These are phyloP conservation scores for Starmerella etchellsii DNA, from an alignment of 805 yeast genomes.

Conservation along the genomic window DNA sequence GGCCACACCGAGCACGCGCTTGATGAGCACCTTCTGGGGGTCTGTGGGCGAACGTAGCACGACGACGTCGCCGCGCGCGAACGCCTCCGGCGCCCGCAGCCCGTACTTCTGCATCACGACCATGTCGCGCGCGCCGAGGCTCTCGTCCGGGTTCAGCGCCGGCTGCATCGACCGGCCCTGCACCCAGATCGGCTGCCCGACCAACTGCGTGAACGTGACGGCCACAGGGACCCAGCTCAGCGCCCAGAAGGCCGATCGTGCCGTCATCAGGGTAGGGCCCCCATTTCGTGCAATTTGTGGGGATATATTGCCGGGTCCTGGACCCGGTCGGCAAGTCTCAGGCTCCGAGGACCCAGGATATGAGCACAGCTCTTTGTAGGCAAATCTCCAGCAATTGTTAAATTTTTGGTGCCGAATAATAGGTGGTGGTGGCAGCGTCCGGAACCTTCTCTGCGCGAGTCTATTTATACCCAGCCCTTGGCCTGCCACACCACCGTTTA, in stretches of 20 bases:
- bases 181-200: constrained; percentile 58
- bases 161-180: constrained; percentile 85
- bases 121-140: constrained; percentile 30
- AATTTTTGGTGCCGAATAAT: too few relatives aligned
- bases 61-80: constrained; percentile 56
- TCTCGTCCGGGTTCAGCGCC: constrained; percentile 56
- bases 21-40: constrained; percentile 63
- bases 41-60: constrained; percentile 69
- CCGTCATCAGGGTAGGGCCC: not conserved
- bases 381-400: too few relatives aligned
- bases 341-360: too few relatives aligned
- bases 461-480: too few relatives aligned
- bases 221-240: constrained; percentile 72
- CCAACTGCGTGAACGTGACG: constrained; percentile 54
- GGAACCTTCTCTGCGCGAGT: too few relatives aligned
- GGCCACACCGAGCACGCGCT: constrained; percentile 62
- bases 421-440: too few relatives aligned
- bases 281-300: not conserved
- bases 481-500: too few relatives aligned
- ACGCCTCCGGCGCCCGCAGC: constrained; percentile 34
- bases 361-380: too few relatives aligned
- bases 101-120: constrained; percentile 59
- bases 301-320: not conserved
- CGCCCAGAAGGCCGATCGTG: constrained; percentile 26
- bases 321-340: too few relatives aligned